These are phyloP conservation scores for Pichia heedii DNA, from an alignment of 805 yeast species.

Conservation along the genomic window DNA sequence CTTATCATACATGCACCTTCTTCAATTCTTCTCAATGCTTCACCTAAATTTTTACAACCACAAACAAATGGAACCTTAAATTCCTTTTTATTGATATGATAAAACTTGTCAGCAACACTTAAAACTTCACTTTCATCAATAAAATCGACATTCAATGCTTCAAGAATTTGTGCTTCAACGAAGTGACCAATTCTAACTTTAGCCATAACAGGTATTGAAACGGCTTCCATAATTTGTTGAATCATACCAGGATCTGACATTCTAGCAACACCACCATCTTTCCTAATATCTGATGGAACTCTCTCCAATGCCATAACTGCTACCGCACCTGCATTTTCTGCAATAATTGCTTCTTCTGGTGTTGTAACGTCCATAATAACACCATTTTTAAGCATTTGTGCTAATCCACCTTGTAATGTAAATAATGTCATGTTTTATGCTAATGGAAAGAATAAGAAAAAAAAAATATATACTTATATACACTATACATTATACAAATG, in stretches of 20 bases:
- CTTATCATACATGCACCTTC: slow-evolving; percentile 87
- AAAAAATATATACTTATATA: neutral
- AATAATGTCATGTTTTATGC: slow-evolving; percentile 20
- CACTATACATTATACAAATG: no score
- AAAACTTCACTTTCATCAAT: slow-evolving; percentile 80
- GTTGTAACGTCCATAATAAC: slow-evolving; percentile 70
- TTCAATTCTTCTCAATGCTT: slow-evolving; percentile 65
- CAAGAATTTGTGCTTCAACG: slow-evolving; percentile 73
- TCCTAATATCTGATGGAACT: slow-evolving; percentile 81
- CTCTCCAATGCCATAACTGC: slow-evolving; percentile 85
- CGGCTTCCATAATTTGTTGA: slow-evolving; percentile 60
- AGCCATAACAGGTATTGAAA: slow-evolving; percentile 75
- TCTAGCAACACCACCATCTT: slow-evolving; percentile 72
- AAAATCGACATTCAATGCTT: slow-evolving; percentile 65
- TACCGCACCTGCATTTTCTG: slow-evolving; percentile 80
- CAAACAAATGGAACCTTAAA: slow-evolving; percentile 75
- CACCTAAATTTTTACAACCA: slow-evolving; percentile 76
- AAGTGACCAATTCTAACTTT: slow-evolving; percentile 77
- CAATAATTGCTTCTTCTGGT: slow-evolving; percentile 71
- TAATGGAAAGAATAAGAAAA: neutral
- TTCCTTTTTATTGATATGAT: slow-evolving; percentile 52
- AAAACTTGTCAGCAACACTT: slow-evolving; percentile 66
- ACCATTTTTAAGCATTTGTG: slow-evolving; percentile 80
- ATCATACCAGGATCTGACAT: slow-evolving; percentile 83
- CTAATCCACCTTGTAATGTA: slow-evolving; percentile 66